Base-by-base conservation (phyloP, 2,329 filamentous ascomycete species). In the Cryphonectria naterciae region DNA sequence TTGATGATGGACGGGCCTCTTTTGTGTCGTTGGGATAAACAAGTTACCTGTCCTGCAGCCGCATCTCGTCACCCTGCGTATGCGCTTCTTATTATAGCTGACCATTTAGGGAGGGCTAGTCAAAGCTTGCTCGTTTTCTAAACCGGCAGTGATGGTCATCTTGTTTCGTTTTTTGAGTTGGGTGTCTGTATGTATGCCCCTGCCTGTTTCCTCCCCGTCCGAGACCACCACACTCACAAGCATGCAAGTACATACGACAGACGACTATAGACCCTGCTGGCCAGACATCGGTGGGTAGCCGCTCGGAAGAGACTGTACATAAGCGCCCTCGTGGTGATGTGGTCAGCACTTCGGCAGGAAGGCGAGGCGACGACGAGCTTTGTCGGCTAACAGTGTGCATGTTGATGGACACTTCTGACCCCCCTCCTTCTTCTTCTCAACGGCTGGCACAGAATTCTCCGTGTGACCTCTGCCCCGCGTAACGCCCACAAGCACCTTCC, bases 1-100 rank as follows among this genome's bases (percentile, higher is more conserved):
- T 32, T 46, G 65, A 71, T 64, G 68, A 67, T n/a, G 46, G 8
- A 49, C 19, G 6, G 46, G 37, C 37, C 8, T n/a, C 32, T 49
- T 7, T 2, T 54, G 67, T 68, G 73, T 73, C 72, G 72, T 74
- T 69, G 70, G 64, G 69, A 73, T 74, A 73, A 54, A 74, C 72
- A 73, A 72, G 70, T 68, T 70, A 69, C 68, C 67, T 65, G 60
- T 15, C 32, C 56, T 71, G 73, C 72, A 74, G 70, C 70, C 73
- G 72, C 73, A 71, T 70, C 73, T 68, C 67, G 67, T 68, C 60
- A 68, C 67, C 41, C 32, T 64, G 67, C 67, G 58, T 68, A 68
- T 60, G 43, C 60, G 70, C 65, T 67, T 72, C 66, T 73, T 72
- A 65, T 71, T 72, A 68, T 73, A 70, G 72, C 65, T 61, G 46